Base-by-base conservation (phyloP, 768 basidiomycete species). In the Tephrocybe sp. region DNA sequence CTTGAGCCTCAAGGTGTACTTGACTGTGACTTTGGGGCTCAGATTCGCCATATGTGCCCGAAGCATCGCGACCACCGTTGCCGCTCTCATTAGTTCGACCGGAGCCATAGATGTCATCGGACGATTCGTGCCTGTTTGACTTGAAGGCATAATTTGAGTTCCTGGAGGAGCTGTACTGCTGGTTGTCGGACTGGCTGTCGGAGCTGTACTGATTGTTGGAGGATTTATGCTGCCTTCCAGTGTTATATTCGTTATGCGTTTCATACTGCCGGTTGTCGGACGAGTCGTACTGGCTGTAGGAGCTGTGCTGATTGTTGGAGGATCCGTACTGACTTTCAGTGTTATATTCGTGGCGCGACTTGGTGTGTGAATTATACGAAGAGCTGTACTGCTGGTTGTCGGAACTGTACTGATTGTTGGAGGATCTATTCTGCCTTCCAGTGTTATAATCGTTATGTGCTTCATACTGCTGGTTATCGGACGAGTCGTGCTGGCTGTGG, bases 261-360 rank as follows among this genome's bases (percentile, higher is more conserved):
- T n/a, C n/a, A n/a, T n/a, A n/a, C n/a, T n/a, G n/a, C n/a, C n/a
- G 49, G n/a, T 34, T 44, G 45, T 39, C 47, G n/a, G 55, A 56
- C 30, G 23, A 52, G 20, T 9, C 43, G 19, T 45, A 36, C 11
- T 32, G 30, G 19, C 26, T 34, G 23, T 20, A 30, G 14, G 44
- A 45, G 30, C 19, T 33, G 31, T 51, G 23, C 12, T 16, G 31
- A 41, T 52, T 43, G 19, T 17, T 19, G 9, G 56, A 51, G 32
- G 40, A 46, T 35, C 40, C 31, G 22, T 54, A 41, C 20, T 48
- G 45, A 22, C 51, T 48, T 33, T 39, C 52, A 17, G 52, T 34
- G 20, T 32, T 45, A 30, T 57, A 48, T 40, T 39, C 42, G 17
- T 47, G 42, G 9, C 22, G 16, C 2, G 45, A 46, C 11, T 45